These are phyloP conservation scores for Rosa chinensis DNA, from an alignment of 306 rosid genomes.

Conservation along the genomic window DNA sequence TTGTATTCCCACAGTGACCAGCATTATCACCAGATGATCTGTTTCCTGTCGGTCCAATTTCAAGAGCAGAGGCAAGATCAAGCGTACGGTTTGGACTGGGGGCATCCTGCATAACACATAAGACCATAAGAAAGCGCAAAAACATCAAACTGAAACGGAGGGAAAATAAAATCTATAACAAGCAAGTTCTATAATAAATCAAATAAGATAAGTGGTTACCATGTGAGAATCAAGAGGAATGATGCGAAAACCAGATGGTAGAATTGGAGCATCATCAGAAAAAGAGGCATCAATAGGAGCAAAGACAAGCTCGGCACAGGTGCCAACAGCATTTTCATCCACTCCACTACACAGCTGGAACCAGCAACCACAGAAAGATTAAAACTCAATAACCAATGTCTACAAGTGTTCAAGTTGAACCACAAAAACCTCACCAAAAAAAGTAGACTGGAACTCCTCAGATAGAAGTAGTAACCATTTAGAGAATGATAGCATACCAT, in stretches of 20 bases:
- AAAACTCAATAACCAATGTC: background rate
- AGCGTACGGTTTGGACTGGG: constrained; percentile 92
- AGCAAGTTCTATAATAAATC: background rate
- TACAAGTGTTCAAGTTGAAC: background rate
- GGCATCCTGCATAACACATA: constrained; percentile 53
- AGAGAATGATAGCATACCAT: background rate
- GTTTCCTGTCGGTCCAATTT: constrained; percentile 73
- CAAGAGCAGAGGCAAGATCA: constrained; percentile 97
- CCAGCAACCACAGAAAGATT: constrained; percentile 22
- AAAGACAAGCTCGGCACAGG: constrained; percentile 85
- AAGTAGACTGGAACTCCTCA: constrained; percentile 4
- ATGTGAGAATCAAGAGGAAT: constrained; percentile 78
- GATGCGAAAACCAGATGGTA: constrained; percentile 94
- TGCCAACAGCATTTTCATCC: constrained; percentile 84
- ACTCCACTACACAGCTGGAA: constrained; percentile 89
- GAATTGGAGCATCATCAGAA: constrained; percentile 93
- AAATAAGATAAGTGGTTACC: constrained; percentile 35
- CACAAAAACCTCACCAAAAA: background rate
- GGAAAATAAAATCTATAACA: background rate
- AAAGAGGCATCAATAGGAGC: constrained; percentile 99
- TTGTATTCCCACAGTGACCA: constrained; percentile 60
- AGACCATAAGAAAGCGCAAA: constrained; percentile 15
- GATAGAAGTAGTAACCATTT: background rate
- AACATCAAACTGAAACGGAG: background rate
- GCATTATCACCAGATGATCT: constrained; percentile 60